Evolutionary conservation across 805 yeast genomes (phyloP).

Genomic region (Yamadazyma akitaensis): DNA sequence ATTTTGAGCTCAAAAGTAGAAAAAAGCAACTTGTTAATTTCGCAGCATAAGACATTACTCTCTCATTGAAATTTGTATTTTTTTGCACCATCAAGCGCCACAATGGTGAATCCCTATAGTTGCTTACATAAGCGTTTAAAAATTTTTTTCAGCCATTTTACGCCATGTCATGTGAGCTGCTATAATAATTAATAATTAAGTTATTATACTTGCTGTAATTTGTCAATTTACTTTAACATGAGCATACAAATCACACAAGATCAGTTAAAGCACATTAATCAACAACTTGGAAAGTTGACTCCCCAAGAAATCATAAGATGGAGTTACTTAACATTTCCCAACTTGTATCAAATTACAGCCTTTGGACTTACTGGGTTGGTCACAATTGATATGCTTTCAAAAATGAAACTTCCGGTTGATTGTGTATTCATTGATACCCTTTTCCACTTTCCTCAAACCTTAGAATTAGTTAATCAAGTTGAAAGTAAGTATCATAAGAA

Average conservation of each 20-base stretch:
- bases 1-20: not conserved
- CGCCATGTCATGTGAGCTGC: conserved; percentile 8
- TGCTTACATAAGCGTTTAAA: not conserved
- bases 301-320: conserved; percentile 78
- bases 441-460: conserved; percentile 93
- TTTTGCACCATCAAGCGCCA: not conserved
- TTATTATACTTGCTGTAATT: not conserved
- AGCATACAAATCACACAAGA: conserved; percentile 8
- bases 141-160: not conserved
- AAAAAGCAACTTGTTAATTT: not conserved
- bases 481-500: conserved; percentile 51
- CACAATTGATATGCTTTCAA: conserved; percentile 76
- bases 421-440: conserved; percentile 85
- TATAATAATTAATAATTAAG: not conserved
- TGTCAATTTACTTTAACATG: conserved; percentile 5
- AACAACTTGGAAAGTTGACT: conserved; percentile 17
- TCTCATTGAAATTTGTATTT: not conserved
- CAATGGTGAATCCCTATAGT: not conserved
- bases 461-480: conserved; percentile 63
- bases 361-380: conserved; percentile 92
- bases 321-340: conserved; percentile 81
- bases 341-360: conserved; percentile 87
- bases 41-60: not conserved
- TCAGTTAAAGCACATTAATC: conserved; percentile 13
- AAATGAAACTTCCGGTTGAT: conserved; percentile 45